Conservation (phyloP, 2,329 filamentous ascomycete species). For the Aspergillus felis region DNA sequence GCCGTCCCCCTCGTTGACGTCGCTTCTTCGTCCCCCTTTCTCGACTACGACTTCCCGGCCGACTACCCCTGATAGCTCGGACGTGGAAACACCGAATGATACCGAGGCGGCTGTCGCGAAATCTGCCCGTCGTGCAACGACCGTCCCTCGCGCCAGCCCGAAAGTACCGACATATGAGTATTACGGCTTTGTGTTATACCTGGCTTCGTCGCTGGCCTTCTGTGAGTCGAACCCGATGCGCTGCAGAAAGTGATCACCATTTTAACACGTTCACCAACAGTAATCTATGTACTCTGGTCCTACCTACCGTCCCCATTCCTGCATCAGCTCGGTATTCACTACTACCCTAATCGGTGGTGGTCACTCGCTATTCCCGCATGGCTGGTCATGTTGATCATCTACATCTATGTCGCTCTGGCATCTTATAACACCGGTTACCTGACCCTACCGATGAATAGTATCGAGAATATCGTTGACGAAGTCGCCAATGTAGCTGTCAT, state of each 20-base stretch:
- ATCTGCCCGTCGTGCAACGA: conserved; percentile 56
- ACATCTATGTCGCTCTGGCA: conserved; percentile 90
- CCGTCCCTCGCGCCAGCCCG: conserved; percentile 77
- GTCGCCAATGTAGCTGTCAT: conserved; percentile 81
- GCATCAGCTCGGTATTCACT: conserved; percentile 88
- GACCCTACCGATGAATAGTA: conserved; percentile 71
- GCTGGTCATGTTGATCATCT: conserved; percentile 80
- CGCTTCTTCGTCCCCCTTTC: conserved; percentile 71
- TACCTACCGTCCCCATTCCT: conserved; percentile 90
- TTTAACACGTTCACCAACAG: conserved; percentile 15
- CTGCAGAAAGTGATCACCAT: conserved; percentile 2
- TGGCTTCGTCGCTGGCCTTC: conserved; percentile 80
- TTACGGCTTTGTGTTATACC: conserved; percentile 96
- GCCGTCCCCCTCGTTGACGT: conserved; percentile 87
- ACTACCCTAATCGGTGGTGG: conserved; percentile 99
- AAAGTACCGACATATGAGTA: conserved; percentile 99
- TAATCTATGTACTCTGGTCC: conserved; percentile 72
- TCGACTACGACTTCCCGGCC: conserved; percentile 71
- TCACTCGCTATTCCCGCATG: conserved; percentile 86
- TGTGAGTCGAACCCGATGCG: conserved; percentile 46
- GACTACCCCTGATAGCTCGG: conserved; percentile 86
- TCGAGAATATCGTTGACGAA: conserved; percentile 90
- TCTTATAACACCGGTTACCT: conserved; percentile 86
- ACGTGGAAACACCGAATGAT: conserved; percentile 67
- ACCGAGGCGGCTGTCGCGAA: conserved; percentile 58